Conservation (phyloP, 345 rosid species). For the Mangifera indica region DNA sequence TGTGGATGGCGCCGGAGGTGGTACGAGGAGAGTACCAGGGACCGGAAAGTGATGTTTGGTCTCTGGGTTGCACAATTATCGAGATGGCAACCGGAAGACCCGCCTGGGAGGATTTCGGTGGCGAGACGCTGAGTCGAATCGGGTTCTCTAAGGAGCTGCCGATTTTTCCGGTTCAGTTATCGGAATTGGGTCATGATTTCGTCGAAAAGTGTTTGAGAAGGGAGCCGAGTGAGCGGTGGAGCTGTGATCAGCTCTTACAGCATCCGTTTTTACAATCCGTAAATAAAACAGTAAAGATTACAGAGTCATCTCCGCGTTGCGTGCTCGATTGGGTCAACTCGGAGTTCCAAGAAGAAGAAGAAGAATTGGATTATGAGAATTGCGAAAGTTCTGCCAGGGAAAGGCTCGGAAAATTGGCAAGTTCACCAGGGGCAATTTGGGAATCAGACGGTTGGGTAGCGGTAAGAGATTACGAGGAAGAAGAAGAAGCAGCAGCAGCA, state of each 20-base stretch:
- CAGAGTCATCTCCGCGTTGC: conserved; percentile 69
- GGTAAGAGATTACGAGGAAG: conserved; percentile 29
- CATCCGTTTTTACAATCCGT: conserved; percentile 57
- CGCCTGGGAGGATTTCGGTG: conserved; percentile 66
- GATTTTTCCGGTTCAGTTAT: conserved; percentile 40
- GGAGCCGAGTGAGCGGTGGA: conserved; percentile 57
- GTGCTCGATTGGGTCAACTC: conserved; percentile 57
- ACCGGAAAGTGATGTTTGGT: conserved; percentile 83
- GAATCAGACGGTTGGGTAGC: conserved; percentile 59
- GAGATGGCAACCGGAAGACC: conserved; percentile 79
- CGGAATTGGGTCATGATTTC: conserved; percentile 60
- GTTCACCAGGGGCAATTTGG: conserved; percentile 41
- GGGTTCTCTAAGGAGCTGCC: conserved; percentile 58
- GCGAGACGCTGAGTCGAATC: conserved; percentile 50
- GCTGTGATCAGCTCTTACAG: conserved; percentile 62
- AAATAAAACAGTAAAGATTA: conserved; percentile 1
- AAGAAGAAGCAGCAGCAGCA: conserved; percentile 17
- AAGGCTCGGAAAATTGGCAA: conserved; percentile 32
- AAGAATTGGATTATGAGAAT: conserved; percentile 14
- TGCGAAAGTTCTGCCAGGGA: conserved; percentile 15
- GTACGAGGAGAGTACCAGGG: conserved; percentile 63
- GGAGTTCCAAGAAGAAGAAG: conserved; percentile 34
- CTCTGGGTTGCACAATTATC: conserved; percentile 67
- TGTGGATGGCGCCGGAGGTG: conserved; percentile 97
- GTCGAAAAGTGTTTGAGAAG: conserved; percentile 56